Conservation (phyloP, 306 rosid species). For the Ziziphus jujuba region DNA sequence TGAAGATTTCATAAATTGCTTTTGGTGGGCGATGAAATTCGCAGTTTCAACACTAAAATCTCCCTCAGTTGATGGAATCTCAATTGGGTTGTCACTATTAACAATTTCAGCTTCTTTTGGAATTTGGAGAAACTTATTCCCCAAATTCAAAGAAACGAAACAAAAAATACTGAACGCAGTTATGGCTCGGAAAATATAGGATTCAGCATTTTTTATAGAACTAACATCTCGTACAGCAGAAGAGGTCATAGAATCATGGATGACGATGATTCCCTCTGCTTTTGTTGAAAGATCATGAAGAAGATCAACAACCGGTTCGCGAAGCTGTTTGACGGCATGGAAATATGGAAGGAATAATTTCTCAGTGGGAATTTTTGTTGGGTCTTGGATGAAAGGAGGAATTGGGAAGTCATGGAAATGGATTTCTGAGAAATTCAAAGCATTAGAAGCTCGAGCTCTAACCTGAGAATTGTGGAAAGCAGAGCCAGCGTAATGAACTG, state of each 20-base stretch:
- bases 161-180: neutral
- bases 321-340: neutral
- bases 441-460: neutral
- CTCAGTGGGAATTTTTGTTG: neutral
- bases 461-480: neutral
- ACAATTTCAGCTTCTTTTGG: no score
- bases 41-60: neutral
- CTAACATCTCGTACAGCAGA: neutral
- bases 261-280: neutral
- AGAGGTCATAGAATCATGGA: neutral
- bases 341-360: neutral
- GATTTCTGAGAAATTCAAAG: neutral
- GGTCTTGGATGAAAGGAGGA: neutral
- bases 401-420: conserved; percentile 5
- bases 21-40: neutral
- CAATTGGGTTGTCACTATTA: neutral
- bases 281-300: neutral
- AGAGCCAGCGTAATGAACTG: neutral
- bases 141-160: no score
- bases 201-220: neutral
- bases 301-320: neutral
- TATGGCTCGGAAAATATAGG: neutral
- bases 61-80: neutral
- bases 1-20: neutral
- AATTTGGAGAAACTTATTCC: no score